Evolutionary conservation across 768 basidiomycete species (phyloP).

Genomic region (Pholiota microspora): DNA sequence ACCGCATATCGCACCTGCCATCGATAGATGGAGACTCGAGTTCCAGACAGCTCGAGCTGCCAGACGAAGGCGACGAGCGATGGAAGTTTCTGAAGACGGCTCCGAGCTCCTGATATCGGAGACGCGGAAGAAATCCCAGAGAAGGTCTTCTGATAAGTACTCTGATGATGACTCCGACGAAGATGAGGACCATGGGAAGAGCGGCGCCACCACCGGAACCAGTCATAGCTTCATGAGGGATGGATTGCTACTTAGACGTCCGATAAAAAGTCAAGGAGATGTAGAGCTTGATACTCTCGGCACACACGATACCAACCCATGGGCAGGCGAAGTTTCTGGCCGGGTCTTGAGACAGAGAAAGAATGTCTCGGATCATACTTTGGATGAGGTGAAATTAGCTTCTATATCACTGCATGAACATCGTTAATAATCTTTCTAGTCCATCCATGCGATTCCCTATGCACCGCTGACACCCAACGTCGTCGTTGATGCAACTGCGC

Average conservation of each 20-base stretch:
- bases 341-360: slow-evolving; percentile 31
- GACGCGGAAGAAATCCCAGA: slow-evolving; percentile 12
- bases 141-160: slow-evolving; percentile 18
- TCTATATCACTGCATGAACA: not conserved
- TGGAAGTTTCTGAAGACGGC: slow-evolving; percentile 8
- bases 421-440: slow-evolving; percentile 30
- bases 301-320: slow-evolving; percentile 48
- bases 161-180: slow-evolving; percentile 12
- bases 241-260: slow-evolving; percentile 15
- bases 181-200: slow-evolving; percentile 17
- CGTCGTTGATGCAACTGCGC: slow-evolving; percentile 19
- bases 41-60: slow-evolving; percentile 25
- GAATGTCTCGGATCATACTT: slow-evolving; percentile 25
- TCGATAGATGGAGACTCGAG: slow-evolving; percentile 48
- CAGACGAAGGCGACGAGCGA: slow-evolving; percentile 14
- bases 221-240: slow-evolving; percentile 10
- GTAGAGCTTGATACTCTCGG: slow-evolving; percentile 55
- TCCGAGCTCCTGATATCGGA: slow-evolving; percentile 18
- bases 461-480: slow-evolving; percentile 44
- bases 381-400: slow-evolving; percentile 45
- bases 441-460: slow-evolving; percentile 43
- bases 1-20: slow-evolving; percentile 61
- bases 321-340: slow-evolving; percentile 44
- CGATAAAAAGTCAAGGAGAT: slow-evolving; percentile 11
- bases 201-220: slow-evolving; percentile 4